Evolutionary conservation across 495 filamentous ascomycete genomes (phyloP).

Genomic region (Aspergillus mulundensis): DNA sequence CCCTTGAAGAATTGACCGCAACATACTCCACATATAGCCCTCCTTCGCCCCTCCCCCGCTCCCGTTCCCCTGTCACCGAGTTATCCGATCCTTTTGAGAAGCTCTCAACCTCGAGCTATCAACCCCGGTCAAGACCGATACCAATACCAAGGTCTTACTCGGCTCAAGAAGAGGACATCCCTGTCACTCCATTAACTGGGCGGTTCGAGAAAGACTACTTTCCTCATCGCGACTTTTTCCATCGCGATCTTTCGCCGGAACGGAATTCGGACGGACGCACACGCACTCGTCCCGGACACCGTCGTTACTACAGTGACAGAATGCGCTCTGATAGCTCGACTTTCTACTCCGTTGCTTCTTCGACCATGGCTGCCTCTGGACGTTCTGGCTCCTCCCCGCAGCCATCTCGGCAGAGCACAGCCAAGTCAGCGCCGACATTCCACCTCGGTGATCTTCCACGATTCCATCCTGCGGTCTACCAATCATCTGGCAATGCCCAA

Average conservation of each 20-base stretch:
- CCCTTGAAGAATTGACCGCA: constrained; percentile 67
- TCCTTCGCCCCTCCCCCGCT: constrained; percentile 27
- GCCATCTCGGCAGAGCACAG: constrained; percentile 23
- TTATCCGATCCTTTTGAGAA: constrained; percentile 25
- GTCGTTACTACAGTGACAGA: constrained; percentile 21
- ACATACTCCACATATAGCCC: constrained; percentile 60
- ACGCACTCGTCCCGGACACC: constrained; percentile 13
- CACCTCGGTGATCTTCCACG: constrained; percentile 42
- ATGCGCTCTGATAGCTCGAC: constrained; percentile 39
- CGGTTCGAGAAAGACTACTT: constrained; percentile 41
- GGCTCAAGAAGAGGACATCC: constrained; percentile 35
- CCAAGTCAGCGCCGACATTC: constrained; percentile 35
- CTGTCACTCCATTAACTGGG: constrained; percentile 43
- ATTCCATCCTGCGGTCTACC: constrained; percentile 49
- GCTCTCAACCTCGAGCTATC: constrained; percentile 24
- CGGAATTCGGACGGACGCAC: constrained; percentile 17
- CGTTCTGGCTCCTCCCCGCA: constrained; percentile 36
- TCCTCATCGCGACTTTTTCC: constrained; percentile 34
- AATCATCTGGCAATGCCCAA: constrained; percentile 23
- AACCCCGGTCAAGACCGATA: constrained; percentile 37
- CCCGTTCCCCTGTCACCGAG: constrained; percentile 17
- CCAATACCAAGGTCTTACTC: constrained; percentile 33
- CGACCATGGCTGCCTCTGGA: constrained; percentile 35
- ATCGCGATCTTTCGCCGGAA: constrained; percentile 27
- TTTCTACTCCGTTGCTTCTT: constrained; percentile 35